phyloP scores from a whole-genome alignment of 805 yeast genomes.

The Saturnispora silvae region DNA sequence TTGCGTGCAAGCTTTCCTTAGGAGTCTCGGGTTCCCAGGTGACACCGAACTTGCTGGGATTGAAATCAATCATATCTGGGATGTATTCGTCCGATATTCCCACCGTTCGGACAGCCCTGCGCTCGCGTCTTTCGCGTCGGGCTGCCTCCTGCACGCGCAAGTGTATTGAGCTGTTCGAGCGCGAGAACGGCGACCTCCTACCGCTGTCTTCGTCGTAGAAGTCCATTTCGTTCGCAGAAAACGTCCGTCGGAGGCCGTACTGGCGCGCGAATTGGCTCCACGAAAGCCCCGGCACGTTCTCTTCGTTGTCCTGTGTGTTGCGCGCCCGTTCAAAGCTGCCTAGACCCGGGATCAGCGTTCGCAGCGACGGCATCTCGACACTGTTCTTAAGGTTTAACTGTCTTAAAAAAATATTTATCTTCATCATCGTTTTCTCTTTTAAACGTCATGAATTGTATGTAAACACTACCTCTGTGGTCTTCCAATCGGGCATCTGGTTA shows the following conservation, averaged over 20 bases:
- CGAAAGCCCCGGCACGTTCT: conserved; percentile 18
- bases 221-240: conserved; percentile 54
- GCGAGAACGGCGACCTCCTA: conserved; percentile 10
- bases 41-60: conserved; percentile 15
- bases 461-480: too few species aligned
- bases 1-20: conserved; percentile 14
- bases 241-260: conserved; percentile 36
- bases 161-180: conserved; percentile 2
- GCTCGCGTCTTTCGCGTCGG: background rate
- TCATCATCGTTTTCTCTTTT: background rate
- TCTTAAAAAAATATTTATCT: background rate
- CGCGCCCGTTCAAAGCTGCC: conserved; percentile 10
- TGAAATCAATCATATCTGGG: conserved; percentile 45
- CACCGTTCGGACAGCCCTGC: conserved; percentile 2
- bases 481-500: too few species aligned
- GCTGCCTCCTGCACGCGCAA: conserved; percentile 1
- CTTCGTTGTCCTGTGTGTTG: conserved; percentile 24
- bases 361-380: conserved; percentile 1
- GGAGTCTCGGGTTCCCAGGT: conserved; percentile 9
- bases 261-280: conserved; percentile 16
- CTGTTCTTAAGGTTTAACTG: too few species aligned
- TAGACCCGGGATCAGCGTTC: conserved; percentile 4
- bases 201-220: conserved; percentile 39
- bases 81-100: conserved; percentile 72
- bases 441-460: conserved; percentile 1